These are phyloP conservation scores for Batkoa obscura DNA, from an alignment of 371 early-diverging fungal species.

Conservation along the genomic window DNA sequence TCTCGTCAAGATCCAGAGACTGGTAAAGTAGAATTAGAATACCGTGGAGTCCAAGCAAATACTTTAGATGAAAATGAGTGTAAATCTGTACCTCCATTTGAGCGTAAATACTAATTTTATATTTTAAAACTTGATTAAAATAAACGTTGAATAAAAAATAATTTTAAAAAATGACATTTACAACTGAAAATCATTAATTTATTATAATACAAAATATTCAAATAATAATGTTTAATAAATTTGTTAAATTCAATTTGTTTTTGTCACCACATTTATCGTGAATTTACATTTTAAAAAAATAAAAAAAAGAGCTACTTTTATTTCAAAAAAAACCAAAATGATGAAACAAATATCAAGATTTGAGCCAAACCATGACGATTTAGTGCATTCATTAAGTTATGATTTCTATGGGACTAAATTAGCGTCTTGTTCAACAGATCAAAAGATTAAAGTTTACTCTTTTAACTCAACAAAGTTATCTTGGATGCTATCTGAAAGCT, in stretches of 20 bases:
- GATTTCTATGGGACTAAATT: constrained; percentile 83
- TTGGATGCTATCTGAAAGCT: constrained; percentile 71
- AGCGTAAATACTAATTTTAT: constrained; percentile 69
- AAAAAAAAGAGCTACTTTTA: too few relatives aligned
- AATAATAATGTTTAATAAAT: too few relatives aligned
- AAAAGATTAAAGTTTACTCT: constrained; percentile 83
- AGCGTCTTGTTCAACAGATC: constrained; percentile 80
- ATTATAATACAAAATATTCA: too few relatives aligned
- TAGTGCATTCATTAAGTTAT: constrained; percentile 79
- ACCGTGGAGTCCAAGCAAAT: constrained; percentile 56
- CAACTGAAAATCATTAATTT: too few relatives aligned
- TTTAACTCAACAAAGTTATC: constrained; percentile 34
- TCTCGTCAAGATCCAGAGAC: constrained; percentile 78
- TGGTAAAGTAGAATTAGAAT: constrained; percentile 54
- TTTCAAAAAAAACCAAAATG: neutral
- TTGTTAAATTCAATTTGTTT: too few relatives aligned
- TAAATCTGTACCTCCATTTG: constrained; percentile 81
- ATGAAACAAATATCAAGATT: neutral
- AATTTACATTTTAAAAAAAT: too few relatives aligned
- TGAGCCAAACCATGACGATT: constrained; percentile 52
- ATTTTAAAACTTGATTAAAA: too few relatives aligned
- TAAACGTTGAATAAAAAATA: too few relatives aligned
- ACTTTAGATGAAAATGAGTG: constrained; percentile 88
- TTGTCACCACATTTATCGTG: too few relatives aligned
- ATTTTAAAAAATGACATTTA: too few relatives aligned